Percentiles rank a stretch among this genome's conserved stretches.
phyloP scores from a whole-genome alignment of 106 monocot genomes.

The Acorus gramineus region DNA sequence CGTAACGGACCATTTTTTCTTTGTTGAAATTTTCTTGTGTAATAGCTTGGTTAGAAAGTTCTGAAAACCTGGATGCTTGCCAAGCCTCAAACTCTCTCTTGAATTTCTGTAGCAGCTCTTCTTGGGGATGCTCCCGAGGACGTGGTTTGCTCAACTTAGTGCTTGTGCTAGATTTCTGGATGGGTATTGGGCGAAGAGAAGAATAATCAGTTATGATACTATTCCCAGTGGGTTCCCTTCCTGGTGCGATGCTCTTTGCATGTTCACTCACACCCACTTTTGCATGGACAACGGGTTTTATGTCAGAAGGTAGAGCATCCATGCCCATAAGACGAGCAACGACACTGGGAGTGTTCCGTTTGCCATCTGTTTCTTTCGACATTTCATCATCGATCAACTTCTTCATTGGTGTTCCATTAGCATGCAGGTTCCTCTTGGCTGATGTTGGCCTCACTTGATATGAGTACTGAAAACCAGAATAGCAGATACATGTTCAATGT shows the following conservation, averaged over 20 bases:
- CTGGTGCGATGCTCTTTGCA: conserved; percentile 4
- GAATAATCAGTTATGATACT: neutral
- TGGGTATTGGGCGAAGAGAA: conserved; percentile 6
- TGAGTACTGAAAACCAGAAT: conserved; percentile 21
- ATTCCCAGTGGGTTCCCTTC: neutral
- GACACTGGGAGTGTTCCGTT: conserved; percentile 35
- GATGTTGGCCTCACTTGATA: conserved; percentile 27
- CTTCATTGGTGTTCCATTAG: conserved; percentile 20
- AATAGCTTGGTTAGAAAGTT: conserved; percentile 32
- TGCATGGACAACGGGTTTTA: conserved; percentile 8
- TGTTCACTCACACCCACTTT: conserved; percentile 24
- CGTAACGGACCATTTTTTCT: conserved; percentile 38
- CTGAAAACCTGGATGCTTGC: conserved; percentile 57
- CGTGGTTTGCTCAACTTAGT: conserved; percentile 20
- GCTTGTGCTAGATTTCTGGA: conserved; percentile 12
- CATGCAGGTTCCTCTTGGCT: conserved; percentile 15
- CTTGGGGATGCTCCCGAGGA: conserved; percentile 71
- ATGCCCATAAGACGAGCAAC: conserved; percentile 81
- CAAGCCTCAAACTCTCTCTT: conserved; percentile 88
- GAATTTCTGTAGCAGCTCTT: conserved; percentile 76
- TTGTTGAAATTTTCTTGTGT: conserved; percentile 48
- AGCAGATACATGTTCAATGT: neutral
- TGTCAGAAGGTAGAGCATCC: conserved; percentile 39
- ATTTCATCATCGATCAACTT: conserved; percentile 39
- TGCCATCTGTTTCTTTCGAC: conserved; percentile 11